phyloP scores from a whole-genome alignment of 2,329 filamentous ascomycete genomes.

The Alternaria brassicicola region DNA sequence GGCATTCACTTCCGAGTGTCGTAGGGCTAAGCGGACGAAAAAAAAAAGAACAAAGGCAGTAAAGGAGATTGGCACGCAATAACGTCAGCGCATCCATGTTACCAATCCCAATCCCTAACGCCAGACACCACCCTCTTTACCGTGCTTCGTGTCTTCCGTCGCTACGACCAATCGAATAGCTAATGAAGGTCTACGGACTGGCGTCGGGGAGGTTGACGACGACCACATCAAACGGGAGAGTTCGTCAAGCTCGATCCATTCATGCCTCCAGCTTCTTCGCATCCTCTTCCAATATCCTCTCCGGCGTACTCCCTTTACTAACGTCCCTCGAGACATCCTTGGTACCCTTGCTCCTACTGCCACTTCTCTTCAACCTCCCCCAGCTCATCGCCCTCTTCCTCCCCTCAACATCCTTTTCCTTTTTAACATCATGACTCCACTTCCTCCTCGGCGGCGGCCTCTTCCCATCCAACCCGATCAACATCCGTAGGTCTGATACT shows the following conservation, averaged over 20 bases:
- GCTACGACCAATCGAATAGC: too few species aligned
- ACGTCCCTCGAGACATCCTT: conserved; percentile 20
- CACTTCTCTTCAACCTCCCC: conserved; percentile 35
- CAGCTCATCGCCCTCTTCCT: conserved; percentile 37
- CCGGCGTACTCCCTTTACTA: conserved; percentile 26
- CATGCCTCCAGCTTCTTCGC: conserved; percentile 13
- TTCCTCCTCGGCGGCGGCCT: conserved; percentile 39
- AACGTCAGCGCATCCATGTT: neutral
- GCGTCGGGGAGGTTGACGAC: too few species aligned
- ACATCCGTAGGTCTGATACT: conserved; percentile 67
- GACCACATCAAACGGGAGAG: too few species aligned
- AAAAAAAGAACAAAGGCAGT: too few species aligned
- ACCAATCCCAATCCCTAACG: neutral
- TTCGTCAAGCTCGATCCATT: too few species aligned
- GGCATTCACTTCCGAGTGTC: neutral
- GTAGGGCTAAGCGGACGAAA: neutral
- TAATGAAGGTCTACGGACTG: too few species aligned
- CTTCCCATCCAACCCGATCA: conserved; percentile 58
- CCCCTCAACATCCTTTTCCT: conserved; percentile 22
- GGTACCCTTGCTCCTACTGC: conserved; percentile 34
- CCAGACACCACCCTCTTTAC: neutral
- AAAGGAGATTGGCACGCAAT: neutral
- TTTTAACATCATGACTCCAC: conserved; percentile 45
- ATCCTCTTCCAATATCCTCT: conserved; percentile 31
- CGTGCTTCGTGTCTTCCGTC: too few species aligned